Evolutionary conservation across 202 grass and related monocot species (phyloP).

Genomic region (Setaria viridis): DNA sequence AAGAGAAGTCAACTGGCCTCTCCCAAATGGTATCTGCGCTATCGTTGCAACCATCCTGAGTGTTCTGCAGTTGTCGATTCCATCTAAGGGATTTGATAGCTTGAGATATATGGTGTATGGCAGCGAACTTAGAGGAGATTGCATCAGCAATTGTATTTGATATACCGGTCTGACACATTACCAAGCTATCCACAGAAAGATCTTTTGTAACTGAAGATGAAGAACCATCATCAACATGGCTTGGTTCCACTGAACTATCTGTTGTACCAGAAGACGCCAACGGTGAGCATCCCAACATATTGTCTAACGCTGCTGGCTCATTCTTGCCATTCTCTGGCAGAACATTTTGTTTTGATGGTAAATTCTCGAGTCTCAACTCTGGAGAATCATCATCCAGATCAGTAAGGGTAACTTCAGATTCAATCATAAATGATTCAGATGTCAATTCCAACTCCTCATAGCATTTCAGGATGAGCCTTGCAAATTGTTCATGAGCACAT

Average conservation of each 20-base stretch:
- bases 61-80: constrained; percentile 88
- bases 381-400: constrained; percentile 84
- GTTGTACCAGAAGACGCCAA: constrained; percentile 40
- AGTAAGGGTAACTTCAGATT: constrained; percentile 90
- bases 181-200: constrained; percentile 58
- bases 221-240: constrained; percentile 44
- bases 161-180: constrained; percentile 66
- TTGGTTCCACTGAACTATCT: constrained; percentile 34
- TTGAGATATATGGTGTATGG: constrained; percentile 96
- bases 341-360: constrained; percentile 57
- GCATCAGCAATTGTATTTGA: constrained; percentile 72
- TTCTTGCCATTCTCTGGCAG: constrained; percentile 45
- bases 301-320: constrained; percentile 34
- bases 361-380: constrained; percentile 72
- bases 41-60: constrained; percentile 51
- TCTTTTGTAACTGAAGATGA: constrained; percentile 48
- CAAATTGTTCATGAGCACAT: constrained; percentile 98
- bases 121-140: constrained; percentile 95
- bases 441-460: constrained; percentile 94
- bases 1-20: constrained; percentile 70
- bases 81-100: constrained; percentile 98
- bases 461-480: constrained; percentile 89
- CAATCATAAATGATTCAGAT: constrained; percentile 84
- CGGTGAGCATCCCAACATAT: constrained; percentile 45
- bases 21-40: constrained; percentile 57